Evolutionary conservation across 805 yeast species (phyloP).

Genomic region (fission yeast (Schizosaccharomyces pombe)): DNA sequence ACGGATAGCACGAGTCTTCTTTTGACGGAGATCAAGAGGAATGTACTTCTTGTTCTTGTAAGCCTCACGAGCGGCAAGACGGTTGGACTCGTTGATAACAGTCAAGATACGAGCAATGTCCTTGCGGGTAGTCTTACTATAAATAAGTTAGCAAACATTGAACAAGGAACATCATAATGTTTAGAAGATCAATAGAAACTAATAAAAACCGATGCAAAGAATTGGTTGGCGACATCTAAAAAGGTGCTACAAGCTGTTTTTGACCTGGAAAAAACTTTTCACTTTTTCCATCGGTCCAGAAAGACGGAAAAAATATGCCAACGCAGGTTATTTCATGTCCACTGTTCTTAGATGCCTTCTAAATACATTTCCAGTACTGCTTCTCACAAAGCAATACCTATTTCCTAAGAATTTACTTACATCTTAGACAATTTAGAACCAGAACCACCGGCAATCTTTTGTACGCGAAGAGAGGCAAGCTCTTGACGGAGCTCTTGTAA

Average conservation of each 20-base stretch:
- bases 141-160: constrained; percentile 15
- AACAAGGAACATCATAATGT: no score
- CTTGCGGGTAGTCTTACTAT: constrained; percentile 65
- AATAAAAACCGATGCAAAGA: background rate
- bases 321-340: no score
- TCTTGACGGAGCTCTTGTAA: constrained; percentile 91
- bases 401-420: background rate
- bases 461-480: constrained; percentile 87
- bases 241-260: no score
- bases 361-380: no score
- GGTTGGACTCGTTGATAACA: constrained; percentile 86
- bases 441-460: constrained; percentile 76
- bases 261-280: no score
- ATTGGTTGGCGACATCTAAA: no score
- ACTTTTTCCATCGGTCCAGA: no score
- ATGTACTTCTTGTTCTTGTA: constrained; percentile 67
- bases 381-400: no score
- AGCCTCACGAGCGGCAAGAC: constrained; percentile 83
- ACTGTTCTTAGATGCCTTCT: no score
- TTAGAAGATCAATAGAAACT: background rate
- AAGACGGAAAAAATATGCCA: no score
- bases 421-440: constrained; percentile 55
- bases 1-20: constrained; percentile 99
- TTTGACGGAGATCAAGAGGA: constrained; percentile 97
- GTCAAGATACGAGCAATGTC: constrained; percentile 96